These are phyloP conservation scores for Gracilaria gracilis DNA, from an alignment of 23 red algal genomes.

Conservation along the genomic window DNA sequence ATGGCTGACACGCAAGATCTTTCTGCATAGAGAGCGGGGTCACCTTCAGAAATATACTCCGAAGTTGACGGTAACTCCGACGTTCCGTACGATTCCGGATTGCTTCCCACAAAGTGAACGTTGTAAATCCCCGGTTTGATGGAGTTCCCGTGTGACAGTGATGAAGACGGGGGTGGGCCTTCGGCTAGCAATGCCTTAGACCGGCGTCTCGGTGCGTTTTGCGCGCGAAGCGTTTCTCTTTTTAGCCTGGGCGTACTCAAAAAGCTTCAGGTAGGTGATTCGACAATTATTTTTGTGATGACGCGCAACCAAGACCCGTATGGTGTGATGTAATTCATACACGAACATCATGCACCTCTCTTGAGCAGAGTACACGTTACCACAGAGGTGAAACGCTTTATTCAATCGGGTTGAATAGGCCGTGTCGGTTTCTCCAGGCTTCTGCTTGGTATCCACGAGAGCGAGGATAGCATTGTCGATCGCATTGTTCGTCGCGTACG, in stretches of 20 bases:
- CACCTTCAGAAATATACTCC: background rate
- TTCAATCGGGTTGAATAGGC: constrained; percentile 24
- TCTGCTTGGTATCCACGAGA: background rate
- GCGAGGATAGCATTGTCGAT: constrained; percentile 1
- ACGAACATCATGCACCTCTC: constrained; percentile 21
- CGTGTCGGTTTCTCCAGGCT: constrained; percentile 28
- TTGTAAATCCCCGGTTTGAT: background rate
- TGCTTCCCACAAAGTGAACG: background rate
- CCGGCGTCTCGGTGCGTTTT: background rate
- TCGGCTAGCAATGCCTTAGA: background rate
- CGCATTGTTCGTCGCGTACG: constrained; percentile 1
- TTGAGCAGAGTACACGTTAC: constrained; percentile 22
- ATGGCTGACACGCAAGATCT: background rate
- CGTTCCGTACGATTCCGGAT: background rate
- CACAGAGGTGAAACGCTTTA: constrained; percentile 21
- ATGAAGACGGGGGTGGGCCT: background rate
- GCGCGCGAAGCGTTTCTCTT: constrained; percentile 24
- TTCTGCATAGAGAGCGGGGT: background rate
- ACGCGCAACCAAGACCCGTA: background rate
- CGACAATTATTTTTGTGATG: background rate
- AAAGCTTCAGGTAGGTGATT: background rate
- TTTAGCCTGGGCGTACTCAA: constrained; percentile 34
- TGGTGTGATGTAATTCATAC: constrained; percentile 32
- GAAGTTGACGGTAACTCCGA: background rate
- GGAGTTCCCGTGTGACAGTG: background rate